Conservation (phyloP, 495 filamentous ascomycete species). For the Parathielavia hyrcaniae region DNA sequence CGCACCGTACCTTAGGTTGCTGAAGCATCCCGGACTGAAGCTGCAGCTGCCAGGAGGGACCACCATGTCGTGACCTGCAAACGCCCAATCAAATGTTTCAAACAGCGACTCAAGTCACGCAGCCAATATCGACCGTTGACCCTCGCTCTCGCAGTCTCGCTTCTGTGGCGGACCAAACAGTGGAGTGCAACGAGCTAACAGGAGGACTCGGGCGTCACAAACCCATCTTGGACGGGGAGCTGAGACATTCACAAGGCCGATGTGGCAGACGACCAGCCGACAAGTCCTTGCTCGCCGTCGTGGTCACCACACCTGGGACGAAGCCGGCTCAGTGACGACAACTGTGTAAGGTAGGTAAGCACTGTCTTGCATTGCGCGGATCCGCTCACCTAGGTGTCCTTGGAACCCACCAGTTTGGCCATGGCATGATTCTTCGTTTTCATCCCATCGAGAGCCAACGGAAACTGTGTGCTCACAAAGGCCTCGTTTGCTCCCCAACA, state of each 20-base stretch:
- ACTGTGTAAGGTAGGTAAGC: background rate
- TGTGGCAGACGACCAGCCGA: background rate
- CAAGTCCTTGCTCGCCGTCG: background rate
- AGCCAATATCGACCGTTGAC: slow-evolving; percentile 26
- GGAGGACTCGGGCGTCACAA: slow-evolving; percentile 2
- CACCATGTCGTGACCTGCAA: slow-evolving; percentile 27
- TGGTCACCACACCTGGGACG: background rate
- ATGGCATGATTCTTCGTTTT: background rate
- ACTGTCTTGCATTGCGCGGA: background rate
- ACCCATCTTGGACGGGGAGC: background rate
- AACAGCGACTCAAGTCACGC: slow-evolving; percentile 21
- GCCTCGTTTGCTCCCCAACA: slow-evolving; percentile 17
- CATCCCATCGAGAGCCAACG: slow-evolving; percentile 2
- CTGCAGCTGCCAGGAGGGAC: slow-evolving; percentile 23
- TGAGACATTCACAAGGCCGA: background rate
- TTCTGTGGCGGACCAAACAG: background rate
- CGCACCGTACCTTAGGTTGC: too few species aligned
- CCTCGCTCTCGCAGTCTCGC: slow-evolving; percentile 12
- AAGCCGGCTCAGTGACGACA: background rate
- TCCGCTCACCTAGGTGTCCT: background rate
- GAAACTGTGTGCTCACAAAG: background rate
- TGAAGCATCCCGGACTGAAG: slow-evolving; percentile 21
- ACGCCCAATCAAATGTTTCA: slow-evolving; percentile 26
- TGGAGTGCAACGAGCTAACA: slow-evolving; percentile 2
- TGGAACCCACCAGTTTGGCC: background rate